Evolutionary conservation across 352 stramenopile genomes (phyloP).

Genomic region (Halophytophthora batemanensis): DNA sequence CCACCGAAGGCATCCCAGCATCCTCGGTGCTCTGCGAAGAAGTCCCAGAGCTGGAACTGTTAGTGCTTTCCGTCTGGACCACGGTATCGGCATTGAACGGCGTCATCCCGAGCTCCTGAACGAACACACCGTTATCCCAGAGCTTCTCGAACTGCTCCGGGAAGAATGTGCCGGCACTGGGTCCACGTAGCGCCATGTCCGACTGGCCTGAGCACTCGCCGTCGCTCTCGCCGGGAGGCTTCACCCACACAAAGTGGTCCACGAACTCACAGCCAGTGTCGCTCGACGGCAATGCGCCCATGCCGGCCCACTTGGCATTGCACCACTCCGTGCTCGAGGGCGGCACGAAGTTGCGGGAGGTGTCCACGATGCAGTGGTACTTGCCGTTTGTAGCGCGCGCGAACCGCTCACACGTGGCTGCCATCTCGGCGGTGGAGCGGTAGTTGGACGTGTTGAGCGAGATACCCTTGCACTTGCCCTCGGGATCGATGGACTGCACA

Average conservation of each 20-base stretch:
- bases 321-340: conserved; percentile 35
- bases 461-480: conserved; percentile 36
- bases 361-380: conserved; percentile 47
- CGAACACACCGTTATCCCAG: conserved; percentile 54
- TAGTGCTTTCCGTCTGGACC: background rate
- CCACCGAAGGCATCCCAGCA: too few species aligned
- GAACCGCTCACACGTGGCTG: conserved; percentile 25
- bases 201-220: conserved; percentile 31
- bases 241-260: conserved; percentile 41
- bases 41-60: too few species aligned
- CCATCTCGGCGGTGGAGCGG: conserved; percentile 34
- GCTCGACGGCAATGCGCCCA: conserved; percentile 31
- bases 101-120: conserved; percentile 23
- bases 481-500: conserved; percentile 23
- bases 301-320: conserved; percentile 33
- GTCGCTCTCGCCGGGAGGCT: conserved; percentile 47
- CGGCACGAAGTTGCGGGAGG: conserved; percentile 29
- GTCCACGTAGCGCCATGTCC: conserved; percentile 30
- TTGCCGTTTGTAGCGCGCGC: conserved; percentile 18
- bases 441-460: conserved; percentile 62
- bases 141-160: conserved; percentile 42
- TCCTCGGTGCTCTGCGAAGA: too few species aligned
- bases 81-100: conserved; percentile 6
- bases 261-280: conserved; percentile 30
- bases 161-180: conserved; percentile 48